Evolutionary conservation across 1,139 yeast species (phyloP).

Genomic region (Candida neerlandica): DNA sequence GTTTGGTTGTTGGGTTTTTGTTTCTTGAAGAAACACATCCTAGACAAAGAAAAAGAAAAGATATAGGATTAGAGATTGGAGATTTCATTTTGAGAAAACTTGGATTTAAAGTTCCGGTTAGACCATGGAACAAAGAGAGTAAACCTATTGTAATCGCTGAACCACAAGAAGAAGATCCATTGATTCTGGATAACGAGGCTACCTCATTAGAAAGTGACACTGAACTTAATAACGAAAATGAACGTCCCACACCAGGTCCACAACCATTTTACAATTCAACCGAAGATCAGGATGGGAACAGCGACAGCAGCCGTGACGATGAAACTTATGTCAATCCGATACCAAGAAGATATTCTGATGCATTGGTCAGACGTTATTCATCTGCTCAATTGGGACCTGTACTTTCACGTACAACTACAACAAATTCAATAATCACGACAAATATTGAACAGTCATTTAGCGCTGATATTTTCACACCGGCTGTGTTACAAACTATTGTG

Average conservation of each 20-base stretch:
- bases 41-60: constrained; percentile 40
- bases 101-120: constrained; percentile 30
- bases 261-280: constrained; percentile 5
- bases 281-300: constrained; percentile 2
- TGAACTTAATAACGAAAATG: constrained; percentile 2
- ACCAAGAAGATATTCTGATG: constrained; percentile 40
- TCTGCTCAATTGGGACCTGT: constrained; percentile 22
- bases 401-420: constrained; percentile 13
- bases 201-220: background rate
- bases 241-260: background rate
- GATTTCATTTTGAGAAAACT: constrained; percentile 39
- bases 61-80: constrained; percentile 55
- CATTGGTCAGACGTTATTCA: constrained; percentile 45
- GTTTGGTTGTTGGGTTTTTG: constrained; percentile 48
- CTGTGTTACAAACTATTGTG: constrained; percentile 42
- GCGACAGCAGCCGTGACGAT: constrained; percentile 15
- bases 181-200: background rate
- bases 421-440: constrained; percentile 16
- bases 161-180: constrained; percentile 1
- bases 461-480: constrained; percentile 30
- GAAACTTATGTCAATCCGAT: constrained; percentile 27
- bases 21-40: constrained; percentile 65
- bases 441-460: constrained; percentile 15
- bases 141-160: too few species aligned
- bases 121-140: constrained; percentile 34